Evolutionary conservation across 345 rosid genomes (phyloP), one percentile per base, ranked within the genome.

Genomic region (Citrus hindsii): DNA sequence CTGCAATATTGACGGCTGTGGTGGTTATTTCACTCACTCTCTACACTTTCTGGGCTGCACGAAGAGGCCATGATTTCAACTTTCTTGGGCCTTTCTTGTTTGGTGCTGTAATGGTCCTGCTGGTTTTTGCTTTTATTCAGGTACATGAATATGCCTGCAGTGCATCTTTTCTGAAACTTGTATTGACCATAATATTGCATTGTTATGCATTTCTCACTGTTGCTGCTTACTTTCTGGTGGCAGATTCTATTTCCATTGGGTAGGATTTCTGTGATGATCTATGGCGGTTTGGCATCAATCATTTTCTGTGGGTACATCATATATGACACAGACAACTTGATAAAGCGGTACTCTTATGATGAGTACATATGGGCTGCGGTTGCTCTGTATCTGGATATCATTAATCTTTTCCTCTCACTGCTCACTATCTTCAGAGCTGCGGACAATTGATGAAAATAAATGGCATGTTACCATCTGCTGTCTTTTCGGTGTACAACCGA

Each of bases 11-110:
- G 78, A 95, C 98, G 0, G 30, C 92, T n/a, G 88, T 80, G 32
- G 91, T 95, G 81, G 98, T 93, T 33, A 71, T 91, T 71, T 79
- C 89, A n/a, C 97, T 93, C 25, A 93, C 98, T 18, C 80, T 92
- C 9, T 95, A 92, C 87, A 95, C 99, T 12, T 95, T 93, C 86
- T 95, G 99, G 99, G 99, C 98, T 14, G 98, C 92, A 12, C 85
- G 84, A 74, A 92, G 92, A 82, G 98, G 99, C 82, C 85, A 93
- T 19, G 97, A 95, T 81, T 95, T 95, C 85, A 91, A 79, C 81
- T 95, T 93, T 86, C 93, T 95, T 12, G 97, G 97, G 5, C 99
- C 97, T 56, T 95, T 95, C 88, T 84, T 95, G 89, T 92, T 90
- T 78, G 98, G 96, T 67, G 93, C 95, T 4, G 0, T 93, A 74